phyloP scores from a whole-genome alignment of 208 protist species.

The Leptomonas pyrrhocoris region DNA sequence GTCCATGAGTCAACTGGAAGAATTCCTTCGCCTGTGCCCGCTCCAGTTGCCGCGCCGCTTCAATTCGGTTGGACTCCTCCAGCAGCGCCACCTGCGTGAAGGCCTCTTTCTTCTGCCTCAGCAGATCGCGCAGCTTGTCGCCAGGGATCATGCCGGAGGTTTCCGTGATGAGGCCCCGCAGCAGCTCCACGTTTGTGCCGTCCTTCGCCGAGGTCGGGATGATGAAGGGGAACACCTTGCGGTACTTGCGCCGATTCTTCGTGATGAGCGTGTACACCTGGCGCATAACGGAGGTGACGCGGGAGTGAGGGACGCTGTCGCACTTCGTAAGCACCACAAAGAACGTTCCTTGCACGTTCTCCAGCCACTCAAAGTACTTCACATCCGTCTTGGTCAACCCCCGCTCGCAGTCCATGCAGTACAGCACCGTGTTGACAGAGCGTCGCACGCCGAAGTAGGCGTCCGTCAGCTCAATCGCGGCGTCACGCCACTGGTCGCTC shows the following conservation, averaged over 20 bases:
- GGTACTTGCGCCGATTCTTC: conserved; percentile 80
- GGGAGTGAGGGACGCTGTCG: conserved; percentile 86
- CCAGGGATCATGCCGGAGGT: conserved; percentile 88
- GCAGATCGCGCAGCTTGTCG: conserved; percentile 73
- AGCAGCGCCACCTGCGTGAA: conserved; percentile 55
- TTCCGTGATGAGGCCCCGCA: conserved; percentile 87
- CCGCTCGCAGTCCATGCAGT: conserved; percentile 88
- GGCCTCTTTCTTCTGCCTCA: conserved; percentile 52
- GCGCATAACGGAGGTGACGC: conserved; percentile 87
- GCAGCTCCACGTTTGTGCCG: conserved; percentile 83
- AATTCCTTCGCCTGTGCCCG: conserved; percentile 42
- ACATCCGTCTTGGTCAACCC: conserved; percentile 88
- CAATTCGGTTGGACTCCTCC: conserved; percentile 60
- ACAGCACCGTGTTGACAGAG: conserved; percentile 91
- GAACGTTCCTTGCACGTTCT: conserved; percentile 90
- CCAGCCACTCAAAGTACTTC: conserved; percentile 88
- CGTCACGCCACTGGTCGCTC: conserved; percentile 87
- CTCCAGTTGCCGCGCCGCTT: conserved; percentile 49
- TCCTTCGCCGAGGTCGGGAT: conserved; percentile 84
- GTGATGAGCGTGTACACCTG: conserved; percentile 89
- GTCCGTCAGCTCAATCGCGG: conserved; percentile 86
- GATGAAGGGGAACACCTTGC: conserved; percentile 89
- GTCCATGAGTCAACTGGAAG: conserved; percentile 30
- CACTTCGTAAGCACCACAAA: conserved; percentile 92
- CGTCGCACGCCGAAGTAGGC: conserved; percentile 91